Conservation (phyloP, 768 basidiomycete genomes). For the Mycena crocata region DNA sequence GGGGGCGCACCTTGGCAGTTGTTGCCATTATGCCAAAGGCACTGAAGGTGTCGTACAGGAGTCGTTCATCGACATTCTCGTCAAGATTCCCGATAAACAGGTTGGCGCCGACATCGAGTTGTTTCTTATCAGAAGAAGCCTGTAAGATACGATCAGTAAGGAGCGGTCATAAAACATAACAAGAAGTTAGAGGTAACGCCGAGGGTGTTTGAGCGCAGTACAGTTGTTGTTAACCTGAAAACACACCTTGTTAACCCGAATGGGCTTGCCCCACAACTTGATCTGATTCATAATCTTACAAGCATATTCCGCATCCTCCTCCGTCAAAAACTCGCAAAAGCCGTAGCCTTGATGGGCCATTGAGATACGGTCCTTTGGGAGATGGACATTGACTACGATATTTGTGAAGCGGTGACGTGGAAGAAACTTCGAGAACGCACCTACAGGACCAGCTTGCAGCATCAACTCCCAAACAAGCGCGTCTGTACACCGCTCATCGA, state of each 20-base stretch:
- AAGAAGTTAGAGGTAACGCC: slow-evolving; percentile 6
- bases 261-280: slow-evolving; percentile 98
- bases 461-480: slow-evolving; percentile 98
- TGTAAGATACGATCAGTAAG: slow-evolving; percentile 47
- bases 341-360: slow-evolving; percentile 99
- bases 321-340: slow-evolving; percentile 98
- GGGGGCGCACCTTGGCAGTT: slow-evolving; percentile 78
- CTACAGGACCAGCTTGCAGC: slow-evolving; percentile 98
- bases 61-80: slow-evolving; percentile 92
- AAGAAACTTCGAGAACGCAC: slow-evolving; percentile 60
- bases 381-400: slow-evolving; percentile 89
- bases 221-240: slow-evolving; percentile 30
- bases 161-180: slow-evolving; percentile 16
- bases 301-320: slow-evolving; percentile 99
- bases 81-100: slow-evolving; percentile 96
- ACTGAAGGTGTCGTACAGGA: slow-evolving; percentile 95
- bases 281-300: slow-evolving; percentile 99
- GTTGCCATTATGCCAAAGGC: slow-evolving; percentile 95
- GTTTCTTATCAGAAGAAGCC: slow-evolving; percentile 99
- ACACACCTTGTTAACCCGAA: slow-evolving; percentile 96
- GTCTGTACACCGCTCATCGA: slow-evolving; percentile 95
- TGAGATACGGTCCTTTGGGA: slow-evolving; percentile 98
- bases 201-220: slow-evolving; percentile 27
- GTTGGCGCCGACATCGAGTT: slow-evolving; percentile 97
- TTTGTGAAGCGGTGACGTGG: slow-evolving; percentile 4